A percentile compares a stretch with the other conserved stretches of the same genome.
phyloP scores from a whole-genome alignment of 2,329 filamentous ascomycete genomes.

The Beauveria asiatica region DNA sequence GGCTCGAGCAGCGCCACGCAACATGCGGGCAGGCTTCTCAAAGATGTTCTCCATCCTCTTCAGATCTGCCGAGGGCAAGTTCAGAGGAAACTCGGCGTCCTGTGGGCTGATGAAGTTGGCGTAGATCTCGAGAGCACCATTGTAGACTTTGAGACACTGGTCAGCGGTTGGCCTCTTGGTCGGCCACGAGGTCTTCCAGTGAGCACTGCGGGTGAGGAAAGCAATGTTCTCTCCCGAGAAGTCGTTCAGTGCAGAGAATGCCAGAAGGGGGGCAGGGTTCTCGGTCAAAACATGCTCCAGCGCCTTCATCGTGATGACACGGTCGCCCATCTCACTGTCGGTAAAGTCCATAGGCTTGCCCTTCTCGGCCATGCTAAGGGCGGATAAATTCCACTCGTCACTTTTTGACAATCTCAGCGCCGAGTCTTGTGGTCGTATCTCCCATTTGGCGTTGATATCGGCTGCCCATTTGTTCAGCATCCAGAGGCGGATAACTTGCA shows the following conservation, averaged over 20 bases:
- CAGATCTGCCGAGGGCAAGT: conserved; percentile 37
- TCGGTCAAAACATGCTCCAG: conserved; percentile 39
- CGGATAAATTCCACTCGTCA: conserved; percentile 15
- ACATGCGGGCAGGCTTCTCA: conserved; percentile 28
- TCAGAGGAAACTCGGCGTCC: conserved; percentile 42
- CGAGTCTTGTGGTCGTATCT: conserved; percentile 18
- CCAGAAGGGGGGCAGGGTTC: conserved; percentile 38
- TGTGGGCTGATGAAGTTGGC: conserved; percentile 36
- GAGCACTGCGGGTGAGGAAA: conserved; percentile 39
- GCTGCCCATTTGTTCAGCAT: conserved; percentile 17
- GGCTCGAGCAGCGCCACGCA: conserved; percentile 19
- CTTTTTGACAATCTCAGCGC: conserved; percentile 13
- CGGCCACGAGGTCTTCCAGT: conserved; percentile 30
- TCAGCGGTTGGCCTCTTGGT: background rate
- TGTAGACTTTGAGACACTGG: conserved; percentile 22
- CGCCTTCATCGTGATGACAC: conserved; percentile 42
- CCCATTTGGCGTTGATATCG: conserved; percentile 23
- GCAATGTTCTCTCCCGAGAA: conserved; percentile 52
- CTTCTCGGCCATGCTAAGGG: conserved; percentile 20
- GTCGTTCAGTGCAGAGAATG: conserved; percentile 45
- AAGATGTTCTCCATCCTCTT: conserved; percentile 35
- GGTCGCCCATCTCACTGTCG: conserved; percentile 25
- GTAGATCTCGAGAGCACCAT: conserved; percentile 40
- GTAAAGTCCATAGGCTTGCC: conserved; percentile 21
- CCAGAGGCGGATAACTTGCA: conserved; percentile 20